These are phyloP conservation scores for Gossypium mustelinum DNA, from an alignment of 345 rosid genomes.

Conservation along the genomic window DNA sequence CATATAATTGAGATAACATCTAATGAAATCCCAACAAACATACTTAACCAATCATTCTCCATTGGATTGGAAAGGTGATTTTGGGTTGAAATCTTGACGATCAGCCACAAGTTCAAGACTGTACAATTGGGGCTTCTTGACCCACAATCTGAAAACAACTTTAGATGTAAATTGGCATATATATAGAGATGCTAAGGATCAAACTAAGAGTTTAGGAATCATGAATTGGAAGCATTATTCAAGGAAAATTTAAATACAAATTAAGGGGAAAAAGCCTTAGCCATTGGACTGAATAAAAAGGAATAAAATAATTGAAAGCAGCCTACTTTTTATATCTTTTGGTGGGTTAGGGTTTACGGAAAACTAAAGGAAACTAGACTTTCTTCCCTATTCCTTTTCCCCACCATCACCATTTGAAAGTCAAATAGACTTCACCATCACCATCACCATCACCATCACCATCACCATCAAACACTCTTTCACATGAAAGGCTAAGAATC, in stretches of 20 bases:
- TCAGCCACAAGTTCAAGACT: not conserved
- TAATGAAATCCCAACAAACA: too few relatives aligned
- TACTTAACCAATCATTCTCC: not conserved
- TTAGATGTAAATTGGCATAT: not conserved
- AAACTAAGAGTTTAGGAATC: not conserved
- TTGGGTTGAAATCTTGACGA: constrained; percentile 19
- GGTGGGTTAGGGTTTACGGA: constrained; percentile 12
- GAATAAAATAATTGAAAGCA: not conserved
- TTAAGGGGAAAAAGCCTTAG: not conserved
- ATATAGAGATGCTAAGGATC: not conserved
- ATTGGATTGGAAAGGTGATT: constrained; percentile 14
- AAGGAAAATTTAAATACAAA: not conserved
- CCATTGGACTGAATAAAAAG: not conserved
- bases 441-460: not conserved
- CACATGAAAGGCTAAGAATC: too few relatives aligned
- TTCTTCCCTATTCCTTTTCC: not conserved
- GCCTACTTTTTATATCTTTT: not conserved
- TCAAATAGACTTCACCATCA: not conserved
- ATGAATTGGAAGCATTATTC: not conserved
- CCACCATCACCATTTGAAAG: not conserved
- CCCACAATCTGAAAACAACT: not conserved
- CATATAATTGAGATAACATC: too few relatives aligned
- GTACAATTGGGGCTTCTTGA: not conserved
- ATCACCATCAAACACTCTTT: too few relatives aligned
- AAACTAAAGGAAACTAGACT: constrained; percentile 13